A percentile compares a stretch with the other conserved stretches of the same genome.
Conservation (phyloP, 768 basidiomycete genomes). For the Tylopilus cervinicoccineus region DNA sequence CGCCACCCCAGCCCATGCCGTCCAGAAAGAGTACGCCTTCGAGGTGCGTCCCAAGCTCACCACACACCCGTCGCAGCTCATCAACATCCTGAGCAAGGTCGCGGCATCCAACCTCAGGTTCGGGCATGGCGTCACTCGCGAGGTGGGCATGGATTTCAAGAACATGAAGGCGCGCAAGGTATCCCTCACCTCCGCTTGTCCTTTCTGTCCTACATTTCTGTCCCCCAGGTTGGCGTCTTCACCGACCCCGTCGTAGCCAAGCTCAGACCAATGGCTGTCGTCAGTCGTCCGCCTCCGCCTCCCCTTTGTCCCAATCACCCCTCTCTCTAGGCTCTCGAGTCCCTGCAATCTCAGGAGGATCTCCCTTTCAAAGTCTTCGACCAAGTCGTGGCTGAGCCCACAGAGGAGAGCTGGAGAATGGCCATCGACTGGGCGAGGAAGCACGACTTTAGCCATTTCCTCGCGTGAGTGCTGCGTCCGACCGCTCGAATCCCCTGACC, state of each 20-base stretch:
- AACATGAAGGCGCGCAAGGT: slow-evolving; percentile 91
- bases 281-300: slow-evolving; percentile 34
- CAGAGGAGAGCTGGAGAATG: slow-evolving; percentile 82
- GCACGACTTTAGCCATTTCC: slow-evolving; percentile 90
- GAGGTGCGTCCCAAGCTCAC: slow-evolving; percentile 46
- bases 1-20: slow-evolving; percentile 68
- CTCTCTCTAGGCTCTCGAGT: slow-evolving; percentile 58
- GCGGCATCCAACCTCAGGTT: slow-evolving; percentile 87
- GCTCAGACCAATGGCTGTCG: slow-evolving; percentile 78
- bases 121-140: slow-evolving; percentile 84
- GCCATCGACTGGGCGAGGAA: slow-evolving; percentile 86
- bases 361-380: slow-evolving; percentile 82
- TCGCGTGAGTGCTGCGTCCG: slow-evolving; percentile 57
- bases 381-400: slow-evolving; percentile 83
- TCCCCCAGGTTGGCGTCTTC: slow-evolving; percentile 84
- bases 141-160: slow-evolving; percentile 92
- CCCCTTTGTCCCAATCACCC: neutral
- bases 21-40: slow-evolving; percentile 89
- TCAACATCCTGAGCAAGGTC: slow-evolving; percentile 49
- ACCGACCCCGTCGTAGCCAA: slow-evolving; percentile 86
- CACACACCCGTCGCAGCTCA: neutral
- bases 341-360: slow-evolving; percentile 72
- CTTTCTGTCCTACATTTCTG: slow-evolving; percentile 4
- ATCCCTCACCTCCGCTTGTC: neutral
- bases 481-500: slow-evolving; percentile 1